Base-by-base conservation (phyloP, 2,329 filamentous ascomycete species). In the Diaporthe vexans region DNA sequence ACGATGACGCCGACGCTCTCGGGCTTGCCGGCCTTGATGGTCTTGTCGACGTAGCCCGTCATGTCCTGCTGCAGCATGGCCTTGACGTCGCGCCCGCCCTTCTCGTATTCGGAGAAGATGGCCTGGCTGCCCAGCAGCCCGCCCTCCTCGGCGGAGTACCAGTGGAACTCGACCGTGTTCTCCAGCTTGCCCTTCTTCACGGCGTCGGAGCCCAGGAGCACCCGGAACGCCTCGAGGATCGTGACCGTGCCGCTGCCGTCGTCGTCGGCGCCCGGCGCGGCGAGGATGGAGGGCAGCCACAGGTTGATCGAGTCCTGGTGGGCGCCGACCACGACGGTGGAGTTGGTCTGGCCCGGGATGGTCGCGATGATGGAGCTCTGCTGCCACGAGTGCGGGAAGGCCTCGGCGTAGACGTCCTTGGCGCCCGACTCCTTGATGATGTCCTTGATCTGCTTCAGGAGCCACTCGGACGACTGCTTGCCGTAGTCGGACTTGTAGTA, bases 271-370 rank as follows among this genome's bases (percentile, higher is more conserved):
- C 94, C 94, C 0, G 94, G 94, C 0, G 94, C 92, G 35, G 92
- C 89, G 40, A 95, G 87, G 51, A 93, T 85, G 1, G 91, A 91
- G 1, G 93, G 93, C 10, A 94, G 84, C 80, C 93, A 92, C 46
- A 94, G 86, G 79, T 96, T 96, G 83, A 96, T 93, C 78, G 92
- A 94, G 81, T 96, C 94, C 78, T 94, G 93, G 79, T 95, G 94
- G 1, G 94, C 93, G 37, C 94, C 94, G 71, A 96, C 90, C 3
- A 96, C 91, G 37, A 96, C 88, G 0, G 94, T 95, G 69, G 93
- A 88, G 75, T 77, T 77, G 0, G 87, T 91, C 83, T 91, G 89
- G 21, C 94, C 94, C 0, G 94, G 94, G 40, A 97, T 92, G 1
- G 92, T 94, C n/a, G 93, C 94, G 78, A 97, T 94, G 79, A 97